Evolutionary conservation across 805 yeast genomes (phyloP).

Genomic region (Wickerhamiella dianesei): DNA sequence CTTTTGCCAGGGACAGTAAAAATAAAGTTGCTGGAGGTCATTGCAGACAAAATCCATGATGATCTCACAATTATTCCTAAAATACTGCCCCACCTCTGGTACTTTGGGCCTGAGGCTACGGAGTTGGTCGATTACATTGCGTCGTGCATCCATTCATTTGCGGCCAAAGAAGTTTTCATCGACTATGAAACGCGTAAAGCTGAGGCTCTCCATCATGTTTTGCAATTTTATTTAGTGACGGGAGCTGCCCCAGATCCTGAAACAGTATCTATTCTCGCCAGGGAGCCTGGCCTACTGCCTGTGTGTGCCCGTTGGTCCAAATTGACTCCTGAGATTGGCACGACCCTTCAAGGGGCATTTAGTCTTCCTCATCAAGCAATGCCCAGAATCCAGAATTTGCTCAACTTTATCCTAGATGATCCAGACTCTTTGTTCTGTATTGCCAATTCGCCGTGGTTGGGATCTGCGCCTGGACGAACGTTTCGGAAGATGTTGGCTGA

Average conservation of each 20-base stretch:
- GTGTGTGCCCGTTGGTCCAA: slow-evolving; percentile 11
- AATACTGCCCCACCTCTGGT: background rate
- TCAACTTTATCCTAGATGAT: background rate
- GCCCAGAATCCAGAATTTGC: slow-evolving; percentile 1
- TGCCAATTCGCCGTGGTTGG: slow-evolving; percentile 14
- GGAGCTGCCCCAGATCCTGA: background rate
- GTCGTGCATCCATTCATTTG: background rate
- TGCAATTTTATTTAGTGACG: background rate
- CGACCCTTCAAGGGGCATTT: slow-evolving; percentile 14
- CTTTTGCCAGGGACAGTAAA: background rate
- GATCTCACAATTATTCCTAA: background rate
- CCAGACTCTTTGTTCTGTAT: slow-evolving; percentile 4
- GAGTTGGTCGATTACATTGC: background rate
- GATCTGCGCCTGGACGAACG: slow-evolving; percentile 12
- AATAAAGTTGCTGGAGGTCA: background rate
- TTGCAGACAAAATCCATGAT: background rate
- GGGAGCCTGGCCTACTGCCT: background rate
- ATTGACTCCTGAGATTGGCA: slow-evolving; percentile 7
- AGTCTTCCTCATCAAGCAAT: slow-evolving; percentile 2
- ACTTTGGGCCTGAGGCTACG: background rate
- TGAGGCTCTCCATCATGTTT: background rate
- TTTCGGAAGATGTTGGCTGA: background rate
- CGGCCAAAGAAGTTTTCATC: background rate
- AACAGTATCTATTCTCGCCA: background rate
- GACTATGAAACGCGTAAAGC: background rate